Evolutionary conservation across 2,329 filamentous ascomycete genomes (phyloP), one percentile per base, ranked within the genome.

Genomic region (Cladophialophora exuberans): DNA sequence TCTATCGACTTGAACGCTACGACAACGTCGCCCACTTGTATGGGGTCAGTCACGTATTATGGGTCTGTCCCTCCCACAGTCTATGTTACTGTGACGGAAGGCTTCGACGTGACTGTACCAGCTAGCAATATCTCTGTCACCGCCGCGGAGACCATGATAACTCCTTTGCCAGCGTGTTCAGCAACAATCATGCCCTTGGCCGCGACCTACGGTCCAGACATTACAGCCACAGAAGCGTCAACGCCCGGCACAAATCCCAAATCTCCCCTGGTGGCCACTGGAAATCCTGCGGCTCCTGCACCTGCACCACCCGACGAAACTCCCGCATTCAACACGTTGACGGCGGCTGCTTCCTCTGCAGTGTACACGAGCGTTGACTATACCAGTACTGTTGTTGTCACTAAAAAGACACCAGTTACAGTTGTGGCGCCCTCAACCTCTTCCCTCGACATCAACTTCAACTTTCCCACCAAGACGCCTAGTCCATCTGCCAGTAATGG

Each of bases 381-480:
- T 41, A 64, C 63, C 3, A 60, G 55, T 31, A 64, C 62, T 9
- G 62, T 65, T 9, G 60, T 59, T 15, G 60, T 64, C 5, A 65
- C 64, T 7, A 64, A 64, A 45, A 65, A 65, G 52, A 65, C 64
- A 6, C 62, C 61, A 20, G 64, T 62, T 13, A 50, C 62, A 1
- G 54, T 59, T 1, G 31, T 58, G 3, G 41, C 42, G 13, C 56
- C 54, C 11, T 42, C 58, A 4, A 51, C 58, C n/a, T 51, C 31
- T 25, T 47, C 56, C 7, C 42, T 52, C 7, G 50, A 44, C 30
- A 47, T 59, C 56, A 57, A 61, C 31, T 59, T 59, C 39, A 36
- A 61, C 10, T 52, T 48, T 20, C 23, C 43, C 18, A 17, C 55
- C 11, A 41, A 48, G n/a, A 41, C 13, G 20, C 45, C 53, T 28